Percentiles rank a stretch among this genome's conserved stretches.
These are phyloP conservation scores for Blastobotrys peoriensis DNA, from an alignment of 805 yeast genomes.

Conservation along the genomic window DNA sequence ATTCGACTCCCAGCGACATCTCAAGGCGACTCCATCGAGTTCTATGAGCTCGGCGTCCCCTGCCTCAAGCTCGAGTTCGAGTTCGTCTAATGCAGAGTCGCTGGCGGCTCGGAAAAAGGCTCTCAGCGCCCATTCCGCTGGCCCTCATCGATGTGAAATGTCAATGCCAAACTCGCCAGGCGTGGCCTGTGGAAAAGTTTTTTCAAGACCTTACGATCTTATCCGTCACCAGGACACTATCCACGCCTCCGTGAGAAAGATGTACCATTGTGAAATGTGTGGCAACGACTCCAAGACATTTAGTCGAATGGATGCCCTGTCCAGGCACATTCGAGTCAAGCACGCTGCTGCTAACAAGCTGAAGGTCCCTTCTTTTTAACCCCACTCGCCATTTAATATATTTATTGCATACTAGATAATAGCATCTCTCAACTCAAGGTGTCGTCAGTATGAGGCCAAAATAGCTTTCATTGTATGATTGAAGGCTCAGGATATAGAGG, in stretches of 20 bases:
- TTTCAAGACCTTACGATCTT: conserved; percentile 91
- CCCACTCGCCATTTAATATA: not conserved
- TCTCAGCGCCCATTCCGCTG: not conserved
- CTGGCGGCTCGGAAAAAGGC: conserved; percentile 2
- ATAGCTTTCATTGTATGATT: no score
- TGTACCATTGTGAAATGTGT: conserved; percentile 82
- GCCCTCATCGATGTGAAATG: conserved; percentile 17
- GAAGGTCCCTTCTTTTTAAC: not conserved
- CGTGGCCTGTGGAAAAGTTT: conserved; percentile 63
- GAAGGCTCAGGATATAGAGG: no score
- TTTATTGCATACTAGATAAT: not conserved
- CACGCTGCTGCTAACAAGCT: conserved; percentile 36
- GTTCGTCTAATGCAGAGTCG: conserved; percentile 1
- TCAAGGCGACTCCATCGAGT: no score
- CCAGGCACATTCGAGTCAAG: conserved; percentile 88
- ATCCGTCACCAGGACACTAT: conserved; percentile 95
- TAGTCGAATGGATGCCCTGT: conserved; percentile 88
- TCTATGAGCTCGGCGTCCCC: no score
- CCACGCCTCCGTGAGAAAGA: conserved; percentile 80
- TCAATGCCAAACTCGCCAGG: conserved; percentile 53
- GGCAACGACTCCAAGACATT: conserved; percentile 77
- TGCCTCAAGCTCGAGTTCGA: no score
- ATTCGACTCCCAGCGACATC: no score
- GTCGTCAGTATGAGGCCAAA: no score
- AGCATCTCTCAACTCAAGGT: no score